Evolutionary conservation across 2,329 filamentous ascomycete genomes (phyloP).

Genomic region (Fusarium austroafricanum): DNA sequence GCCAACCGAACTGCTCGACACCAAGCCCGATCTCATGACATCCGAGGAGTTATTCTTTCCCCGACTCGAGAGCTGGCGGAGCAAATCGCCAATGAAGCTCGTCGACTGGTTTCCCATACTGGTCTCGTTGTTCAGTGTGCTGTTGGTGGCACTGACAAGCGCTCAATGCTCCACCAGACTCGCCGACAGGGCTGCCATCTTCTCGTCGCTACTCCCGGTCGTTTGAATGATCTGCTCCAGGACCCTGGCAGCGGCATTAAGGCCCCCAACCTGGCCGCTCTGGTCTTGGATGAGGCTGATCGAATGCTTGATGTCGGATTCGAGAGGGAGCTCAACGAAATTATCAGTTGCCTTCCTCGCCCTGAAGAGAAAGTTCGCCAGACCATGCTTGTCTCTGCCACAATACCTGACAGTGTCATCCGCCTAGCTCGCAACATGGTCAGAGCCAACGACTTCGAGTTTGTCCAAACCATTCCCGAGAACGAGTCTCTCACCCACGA

Average conservation of each 20-base stretch:
- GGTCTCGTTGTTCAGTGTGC: conserved; percentile 77
- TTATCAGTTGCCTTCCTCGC: conserved; percentile 72
- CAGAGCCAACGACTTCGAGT: conserved; percentile 83
- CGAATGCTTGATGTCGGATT: conserved; percentile 98
- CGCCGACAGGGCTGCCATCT: conserved; percentile 85
- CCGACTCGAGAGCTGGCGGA: conserved; percentile 85
- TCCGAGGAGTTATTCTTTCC: conserved; percentile 78
- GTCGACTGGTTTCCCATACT: conserved; percentile 72
- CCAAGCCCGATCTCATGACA: conserved; percentile 63
- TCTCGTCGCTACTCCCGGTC: conserved; percentile 89
- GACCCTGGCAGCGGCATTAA: conserved; percentile 72
- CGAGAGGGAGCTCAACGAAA: conserved; percentile 71
- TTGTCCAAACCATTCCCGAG: conserved; percentile 86
- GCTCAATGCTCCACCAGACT: conserved; percentile 72
- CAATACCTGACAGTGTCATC: conserved; percentile 86
- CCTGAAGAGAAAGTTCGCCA: conserved; percentile 76
- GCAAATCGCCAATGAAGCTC: conserved; percentile 84
- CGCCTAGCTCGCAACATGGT: conserved; percentile 81
- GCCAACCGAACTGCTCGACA: conserved; percentile 56
- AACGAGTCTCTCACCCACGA: conserved; percentile 89
- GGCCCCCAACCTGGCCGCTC: conserved; percentile 85
- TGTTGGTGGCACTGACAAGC: conserved; percentile 92
- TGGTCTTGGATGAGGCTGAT: conserved; percentile 97
- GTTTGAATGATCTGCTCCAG: conserved; percentile 82
- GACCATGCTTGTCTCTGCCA: conserved; percentile 95